Evolutionary conservation across 2,329 filamentous ascomycete species (phyloP).

Genomic region (Botryotinia calthae): DNA sequence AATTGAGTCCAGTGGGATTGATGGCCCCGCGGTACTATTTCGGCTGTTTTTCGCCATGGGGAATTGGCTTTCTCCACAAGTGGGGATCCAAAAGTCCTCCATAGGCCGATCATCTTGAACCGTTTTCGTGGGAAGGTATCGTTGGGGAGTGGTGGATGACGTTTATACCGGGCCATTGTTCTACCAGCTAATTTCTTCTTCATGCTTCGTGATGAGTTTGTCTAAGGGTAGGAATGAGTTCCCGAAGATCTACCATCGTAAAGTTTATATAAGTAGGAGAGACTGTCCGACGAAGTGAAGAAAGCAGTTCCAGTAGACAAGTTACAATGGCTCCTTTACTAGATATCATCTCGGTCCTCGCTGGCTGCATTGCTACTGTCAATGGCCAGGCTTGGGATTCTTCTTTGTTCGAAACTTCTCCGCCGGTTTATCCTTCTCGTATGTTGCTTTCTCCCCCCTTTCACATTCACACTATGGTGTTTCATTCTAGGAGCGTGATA

Average conservation of each 20-base stretch:
- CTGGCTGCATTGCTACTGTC: constrained; percentile 16
- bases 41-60: background rate
- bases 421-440: constrained; percentile 35
- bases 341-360: constrained; percentile 10
- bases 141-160: background rate
- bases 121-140: background rate
- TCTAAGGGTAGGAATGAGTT: background rate
- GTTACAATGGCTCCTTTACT: constrained; percentile 16
- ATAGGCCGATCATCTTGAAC: background rate
- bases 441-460: constrained; percentile 13
- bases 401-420: constrained; percentile 19
- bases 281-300: background rate
- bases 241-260: constrained; percentile 11
- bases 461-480: background rate
- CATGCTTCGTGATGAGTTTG: background rate
- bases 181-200: background rate
- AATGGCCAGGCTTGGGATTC: constrained; percentile 15
- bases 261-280: constrained; percentile 5
- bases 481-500: background rate
- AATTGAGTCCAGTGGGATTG: background rate
- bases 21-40: background rate
- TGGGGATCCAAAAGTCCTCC: background rate
- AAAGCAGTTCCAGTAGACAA: constrained; percentile 8
- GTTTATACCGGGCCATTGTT: background rate
- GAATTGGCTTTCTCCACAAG: background rate